Percentiles rank a stretch among this genome's conserved stretches.
phyloP scores from a whole-genome alignment of 495 filamentous ascomycete genomes.

The Letharia columbiana region DNA sequence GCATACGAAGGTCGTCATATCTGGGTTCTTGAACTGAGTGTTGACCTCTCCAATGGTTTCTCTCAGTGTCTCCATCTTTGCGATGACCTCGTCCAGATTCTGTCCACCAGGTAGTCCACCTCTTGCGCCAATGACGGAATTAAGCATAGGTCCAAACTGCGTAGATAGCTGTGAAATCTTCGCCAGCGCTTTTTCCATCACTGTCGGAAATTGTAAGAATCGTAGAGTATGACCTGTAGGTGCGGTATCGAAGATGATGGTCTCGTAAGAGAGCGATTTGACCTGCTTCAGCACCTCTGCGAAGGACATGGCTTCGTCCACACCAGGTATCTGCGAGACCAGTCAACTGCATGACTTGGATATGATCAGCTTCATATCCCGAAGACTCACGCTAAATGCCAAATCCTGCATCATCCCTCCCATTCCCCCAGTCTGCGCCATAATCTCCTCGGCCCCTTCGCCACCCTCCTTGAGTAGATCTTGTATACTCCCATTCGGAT shows the following conservation, averaged over 20 bases:
- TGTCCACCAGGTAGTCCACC: slow-evolving; percentile 85
- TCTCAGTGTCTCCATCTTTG: slow-evolving; percentile 86
- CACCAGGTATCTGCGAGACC: slow-evolving; percentile 73
- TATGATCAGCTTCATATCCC: not conserved
- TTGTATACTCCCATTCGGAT: slow-evolving; percentile 96
- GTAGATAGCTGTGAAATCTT: slow-evolving; percentile 90
- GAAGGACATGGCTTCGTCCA: slow-evolving; percentile 99
- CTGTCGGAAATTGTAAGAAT: slow-evolving; percentile 97
- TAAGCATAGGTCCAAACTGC: slow-evolving; percentile 94
- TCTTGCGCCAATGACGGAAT: slow-evolving; percentile 73
- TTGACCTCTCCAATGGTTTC: slow-evolving; percentile 94
- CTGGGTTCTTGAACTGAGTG: slow-evolving; percentile 92
- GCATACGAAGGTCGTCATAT: slow-evolving; percentile 95
- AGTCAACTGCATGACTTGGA: slow-evolving; percentile 2
- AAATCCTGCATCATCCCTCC: slow-evolving; percentile 69
- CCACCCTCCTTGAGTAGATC: slow-evolving; percentile 79
- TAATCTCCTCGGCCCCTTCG: slow-evolving; percentile 60
- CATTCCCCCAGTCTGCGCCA: slow-evolving; percentile 55
- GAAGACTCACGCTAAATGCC: slow-evolving; percentile 54
- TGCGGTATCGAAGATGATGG: slow-evolving; percentile 98
- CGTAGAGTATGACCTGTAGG: slow-evolving; percentile 98
- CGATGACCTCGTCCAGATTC: slow-evolving; percentile 81
- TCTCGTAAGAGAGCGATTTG: slow-evolving; percentile 97
- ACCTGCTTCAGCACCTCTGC: slow-evolving; percentile 98
- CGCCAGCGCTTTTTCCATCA: slow-evolving; percentile 94